These are phyloP conservation scores for Quercus parvula DNA, from an alignment of 306 rosid species.

Conservation along the genomic window DNA sequence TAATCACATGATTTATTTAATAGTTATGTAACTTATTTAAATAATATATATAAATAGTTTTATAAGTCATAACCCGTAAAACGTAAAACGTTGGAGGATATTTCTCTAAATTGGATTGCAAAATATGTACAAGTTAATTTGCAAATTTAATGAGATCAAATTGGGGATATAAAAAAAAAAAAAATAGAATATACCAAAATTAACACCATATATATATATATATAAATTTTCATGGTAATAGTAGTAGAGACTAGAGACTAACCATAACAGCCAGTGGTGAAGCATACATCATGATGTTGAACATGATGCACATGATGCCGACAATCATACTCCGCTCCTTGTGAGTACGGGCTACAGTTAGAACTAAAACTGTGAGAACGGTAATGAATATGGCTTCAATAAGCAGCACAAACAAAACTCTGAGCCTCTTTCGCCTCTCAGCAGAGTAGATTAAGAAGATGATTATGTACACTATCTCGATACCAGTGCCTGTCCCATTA, in stretches of 20 bases:
- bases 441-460: conserved; percentile 64
- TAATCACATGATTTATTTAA: too few relatives aligned
- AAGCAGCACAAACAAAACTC: conserved; percentile 30
- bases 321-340: conserved; percentile 51
- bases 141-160: too few relatives aligned
- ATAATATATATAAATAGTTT: too few relatives aligned
- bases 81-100: too few relatives aligned
- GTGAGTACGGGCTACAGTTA: conserved; percentile 36
- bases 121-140: too few relatives aligned
- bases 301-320: conserved; percentile 56
- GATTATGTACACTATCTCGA: conserved; percentile 55
- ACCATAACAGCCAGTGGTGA: conserved; percentile 82
- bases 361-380: conserved; percentile 30
- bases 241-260: neutral
- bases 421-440: conserved; percentile 52
- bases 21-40: too few relatives aligned
- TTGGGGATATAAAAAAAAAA: too few relatives aligned
- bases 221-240: neutral
- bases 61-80: too few relatives aligned
- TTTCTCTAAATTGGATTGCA: too few relatives aligned
- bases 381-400: conserved; percentile 47
- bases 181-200: neutral
- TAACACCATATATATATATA: neutral
- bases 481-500: conserved; percentile 52
- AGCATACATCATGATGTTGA: conserved; percentile 91